Evolutionary conservation across 768 basidiomycete species (phyloP).

Genomic region (Pleurotus citrinopileatus): DNA sequence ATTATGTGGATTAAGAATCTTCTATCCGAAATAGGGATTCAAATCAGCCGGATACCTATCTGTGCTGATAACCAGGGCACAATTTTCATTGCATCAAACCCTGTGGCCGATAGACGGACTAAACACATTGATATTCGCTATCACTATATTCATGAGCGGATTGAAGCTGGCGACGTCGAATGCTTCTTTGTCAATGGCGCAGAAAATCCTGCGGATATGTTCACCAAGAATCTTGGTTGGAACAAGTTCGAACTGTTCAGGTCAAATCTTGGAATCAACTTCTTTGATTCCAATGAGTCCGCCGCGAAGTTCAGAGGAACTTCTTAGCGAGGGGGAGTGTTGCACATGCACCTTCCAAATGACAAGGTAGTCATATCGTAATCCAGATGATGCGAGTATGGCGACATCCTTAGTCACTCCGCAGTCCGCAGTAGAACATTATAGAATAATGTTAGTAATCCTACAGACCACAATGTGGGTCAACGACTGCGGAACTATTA

Average conservation of each 20-base stretch:
- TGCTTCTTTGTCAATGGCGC: neutral
- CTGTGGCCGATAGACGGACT: neutral
- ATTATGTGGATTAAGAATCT: conserved; percentile 19
- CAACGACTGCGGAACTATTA: too few relatives aligned
- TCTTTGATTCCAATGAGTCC: neutral
- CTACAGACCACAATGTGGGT: too few relatives aligned
- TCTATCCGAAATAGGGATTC: conserved; percentile 13
- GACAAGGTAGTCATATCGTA: too few relatives aligned
- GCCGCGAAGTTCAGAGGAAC: neutral
- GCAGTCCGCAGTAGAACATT: too few relatives aligned
- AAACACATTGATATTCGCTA: conserved; percentile 12
- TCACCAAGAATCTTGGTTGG: neutral
- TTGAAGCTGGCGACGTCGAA: neutral
- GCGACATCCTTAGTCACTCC: too few relatives aligned
- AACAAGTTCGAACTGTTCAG: neutral
- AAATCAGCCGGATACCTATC: neutral
- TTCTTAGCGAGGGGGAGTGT: neutral
- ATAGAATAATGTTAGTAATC: too few relatives aligned
- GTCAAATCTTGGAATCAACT: neutral
- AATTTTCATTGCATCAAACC: neutral
- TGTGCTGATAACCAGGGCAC: neutral
- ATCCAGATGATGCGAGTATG: too few relatives aligned
- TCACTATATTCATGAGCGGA: conserved; percentile 9
- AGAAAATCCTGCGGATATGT: neutral
- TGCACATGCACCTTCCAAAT: neutral